Conservation (phyloP, 2,329 filamentous ascomycete species). For the Talaromyces sp. region DNA sequence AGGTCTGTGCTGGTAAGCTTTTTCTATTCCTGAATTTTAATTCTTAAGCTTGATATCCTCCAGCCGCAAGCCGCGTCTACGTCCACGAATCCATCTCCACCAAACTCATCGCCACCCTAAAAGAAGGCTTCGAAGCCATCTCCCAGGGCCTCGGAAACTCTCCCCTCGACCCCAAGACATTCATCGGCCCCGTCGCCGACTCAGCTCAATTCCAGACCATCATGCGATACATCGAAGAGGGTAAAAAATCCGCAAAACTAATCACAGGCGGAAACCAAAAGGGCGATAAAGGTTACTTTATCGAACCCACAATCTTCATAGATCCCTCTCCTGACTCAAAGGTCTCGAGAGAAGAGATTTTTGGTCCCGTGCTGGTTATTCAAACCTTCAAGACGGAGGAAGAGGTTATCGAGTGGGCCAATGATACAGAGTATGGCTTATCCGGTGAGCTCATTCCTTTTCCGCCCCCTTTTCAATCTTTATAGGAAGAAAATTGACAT, state of each 20-base stretch:
- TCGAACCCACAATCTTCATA: conserved; percentile 22
- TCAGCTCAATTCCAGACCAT: conserved; percentile 19
- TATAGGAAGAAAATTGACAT: neutral
- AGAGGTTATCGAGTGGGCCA: conserved; percentile 25
- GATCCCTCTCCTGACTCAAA: neutral
- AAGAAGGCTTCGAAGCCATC: conserved; percentile 16
- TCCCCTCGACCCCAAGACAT: conserved; percentile 13
- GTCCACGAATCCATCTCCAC: conserved; percentile 25
- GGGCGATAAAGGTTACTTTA: conserved; percentile 19
- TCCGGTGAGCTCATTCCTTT: conserved; percentile 1
- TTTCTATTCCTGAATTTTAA: neutral
- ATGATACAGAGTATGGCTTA: conserved; percentile 23
- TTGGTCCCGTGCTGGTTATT: conserved; percentile 22
- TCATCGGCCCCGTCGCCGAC: conserved; percentile 20
- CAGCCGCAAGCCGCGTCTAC: conserved; percentile 26
- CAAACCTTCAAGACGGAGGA: conserved; percentile 21
- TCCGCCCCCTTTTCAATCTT: neutral
- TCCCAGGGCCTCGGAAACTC: conserved; percentile 9
- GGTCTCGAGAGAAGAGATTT: conserved; percentile 22
- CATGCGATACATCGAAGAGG: conserved; percentile 21
- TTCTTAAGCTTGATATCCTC: neutral
- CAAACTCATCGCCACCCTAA: conserved; percentile 21
- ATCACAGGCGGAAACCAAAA: conserved; percentile 5
- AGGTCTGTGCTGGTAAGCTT: conserved; percentile 23
- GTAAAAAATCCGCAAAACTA: conserved; percentile 19